Evolutionary conservation across 192 early-diverging fungal species (phyloP), one percentile per base, ranked within the genome.

Genomic region (Coemansia sp.): DNA sequence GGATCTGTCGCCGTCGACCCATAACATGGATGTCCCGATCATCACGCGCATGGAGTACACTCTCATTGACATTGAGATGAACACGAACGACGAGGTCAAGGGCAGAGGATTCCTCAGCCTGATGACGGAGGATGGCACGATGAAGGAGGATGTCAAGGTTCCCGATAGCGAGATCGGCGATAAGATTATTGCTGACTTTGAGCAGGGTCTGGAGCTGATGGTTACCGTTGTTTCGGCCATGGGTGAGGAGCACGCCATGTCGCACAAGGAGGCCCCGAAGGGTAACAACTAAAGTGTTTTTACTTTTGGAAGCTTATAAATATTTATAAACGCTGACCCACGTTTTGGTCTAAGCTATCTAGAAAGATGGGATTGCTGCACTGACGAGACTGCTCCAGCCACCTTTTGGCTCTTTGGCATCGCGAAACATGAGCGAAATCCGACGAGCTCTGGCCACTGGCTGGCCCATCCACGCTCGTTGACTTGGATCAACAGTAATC

Each of bases 11-110:
- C 97, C 97, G 68, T 99, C 97, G 79, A 99, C 97, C 81, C 97
- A 99, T 90, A 99, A 99, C 89, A 96, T 99, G 93, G 93, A 98
- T 73, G 97, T 99, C 43, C 97, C 97, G 75, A 87, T 95, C 81
- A 90, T 99, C 70, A 73, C 53, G 69, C 92, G 94, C 84, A 83
- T 53, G 57, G 96, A 98, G 74, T 98, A 85, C 84, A 59, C 67
- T 6, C 87, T 99, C 83, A 84, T 96, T 65, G 92, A 92, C 62
- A 93, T 96, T 56, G 96, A 88, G 70, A 95, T 90, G 89, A 47
- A 47, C 43, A 47, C 4, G 43, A 6, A 47, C 0, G 43, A 47
- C 1, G 14, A 13, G 0, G 43, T 0, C 43, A 16, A 56, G 54
- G 32, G 41, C 41, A 13, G 41, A 45, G 41, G 41, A 16, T 66